phyloP scores from a whole-genome alignment of 1,284 basidiomycete species.

The Ustilago esculenta region DNA sequence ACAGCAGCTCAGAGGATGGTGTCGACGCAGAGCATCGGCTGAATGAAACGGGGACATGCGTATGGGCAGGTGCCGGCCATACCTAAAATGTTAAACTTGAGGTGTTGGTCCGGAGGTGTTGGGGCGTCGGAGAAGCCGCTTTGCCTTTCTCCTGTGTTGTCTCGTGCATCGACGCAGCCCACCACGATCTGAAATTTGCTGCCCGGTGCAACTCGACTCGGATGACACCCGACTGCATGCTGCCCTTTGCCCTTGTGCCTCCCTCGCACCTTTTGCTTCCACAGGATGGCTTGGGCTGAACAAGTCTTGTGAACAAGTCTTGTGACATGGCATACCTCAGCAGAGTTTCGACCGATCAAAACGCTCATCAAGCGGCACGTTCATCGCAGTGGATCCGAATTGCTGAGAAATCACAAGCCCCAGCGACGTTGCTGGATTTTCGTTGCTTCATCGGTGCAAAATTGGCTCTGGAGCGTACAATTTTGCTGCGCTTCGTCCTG shows the following conservation, averaged over 20 bases:
- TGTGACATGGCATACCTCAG: slow-evolving; percentile 10
- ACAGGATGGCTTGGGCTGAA: neutral
- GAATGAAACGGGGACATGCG: too few relatives aligned
- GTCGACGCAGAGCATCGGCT: too few relatives aligned
- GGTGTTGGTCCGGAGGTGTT: too few relatives aligned
- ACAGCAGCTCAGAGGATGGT: too few relatives aligned
- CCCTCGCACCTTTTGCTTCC: neutral
- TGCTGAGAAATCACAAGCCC: neutral
- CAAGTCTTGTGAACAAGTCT: too few relatives aligned
- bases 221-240: neutral
- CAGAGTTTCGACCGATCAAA: too few relatives aligned
- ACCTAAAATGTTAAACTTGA: too few relatives aligned
- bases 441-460: slow-evolving; percentile 5
- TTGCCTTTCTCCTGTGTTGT: too few relatives aligned
- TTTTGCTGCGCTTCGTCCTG: neutral
- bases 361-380: neutral
- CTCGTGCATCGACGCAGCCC: neutral
- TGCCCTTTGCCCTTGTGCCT: neutral
- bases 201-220: too few relatives aligned
- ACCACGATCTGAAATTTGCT: too few relatives aligned
- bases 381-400: slow-evolving; percentile 1
- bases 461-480: slow-evolving; percentile 6
- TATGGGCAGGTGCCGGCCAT: too few relatives aligned
- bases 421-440: neutral
- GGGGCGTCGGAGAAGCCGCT: too few relatives aligned